Evolutionary conservation across 306 rosid genomes (phyloP).

Genomic region (Sicyos baderoa): DNA sequence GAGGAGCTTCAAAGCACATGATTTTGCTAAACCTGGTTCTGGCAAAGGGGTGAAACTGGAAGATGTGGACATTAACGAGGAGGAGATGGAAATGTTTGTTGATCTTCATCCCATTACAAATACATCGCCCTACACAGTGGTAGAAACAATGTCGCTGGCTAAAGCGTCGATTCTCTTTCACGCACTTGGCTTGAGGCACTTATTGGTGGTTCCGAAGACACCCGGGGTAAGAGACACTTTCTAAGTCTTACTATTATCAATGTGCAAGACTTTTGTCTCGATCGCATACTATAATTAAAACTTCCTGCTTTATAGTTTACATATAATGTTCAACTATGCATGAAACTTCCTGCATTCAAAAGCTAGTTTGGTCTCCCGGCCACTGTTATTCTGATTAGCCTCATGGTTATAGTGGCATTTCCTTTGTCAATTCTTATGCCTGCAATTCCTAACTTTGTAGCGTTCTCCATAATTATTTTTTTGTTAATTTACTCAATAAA

Average conservation of each 20-base stretch:
- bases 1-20: constrained; percentile 36
- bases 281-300: neutral
- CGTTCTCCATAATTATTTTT: neutral
- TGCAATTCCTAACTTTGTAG: neutral
- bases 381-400: neutral
- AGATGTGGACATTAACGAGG: constrained; percentile 51
- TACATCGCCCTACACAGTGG: constrained; percentile 52
- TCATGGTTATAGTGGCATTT: neutral
- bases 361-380: neutral
- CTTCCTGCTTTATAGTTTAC: too few species aligned
- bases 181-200: constrained; percentile 60
- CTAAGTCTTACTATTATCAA: neutral
- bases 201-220: constrained; percentile 57
- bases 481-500: neutral
- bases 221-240: constrained; percentile 44
- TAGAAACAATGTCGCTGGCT: constrained; percentile 63
- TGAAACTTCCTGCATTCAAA: neutral
- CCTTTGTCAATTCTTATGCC: neutral
- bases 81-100: constrained; percentile 64
- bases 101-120: constrained; percentile 67
- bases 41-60: constrained; percentile 73
- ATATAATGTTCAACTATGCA: too few species aligned
- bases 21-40: constrained; percentile 75
- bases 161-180: constrained; percentile 67
- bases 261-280: neutral